Evolutionary conservation across 2,329 filamentous ascomycete genomes (phyloP).

Genomic region (Sphaerostilbella broomeana): DNA sequence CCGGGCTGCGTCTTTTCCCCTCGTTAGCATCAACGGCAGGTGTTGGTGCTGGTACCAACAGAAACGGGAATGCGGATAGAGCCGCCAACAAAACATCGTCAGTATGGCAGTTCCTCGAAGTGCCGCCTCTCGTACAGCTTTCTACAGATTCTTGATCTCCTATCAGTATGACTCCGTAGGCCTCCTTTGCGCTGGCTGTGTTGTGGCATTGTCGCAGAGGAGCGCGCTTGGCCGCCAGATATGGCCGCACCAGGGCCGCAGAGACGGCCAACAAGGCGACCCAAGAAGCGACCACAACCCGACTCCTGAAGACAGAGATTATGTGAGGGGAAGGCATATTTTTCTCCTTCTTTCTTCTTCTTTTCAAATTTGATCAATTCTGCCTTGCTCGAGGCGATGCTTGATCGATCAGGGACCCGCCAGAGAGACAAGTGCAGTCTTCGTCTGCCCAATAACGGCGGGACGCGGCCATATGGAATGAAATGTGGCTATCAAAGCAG

Average conservation of each 20-base stretch:
- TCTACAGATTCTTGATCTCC: not conserved
- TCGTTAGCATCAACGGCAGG: too few relatives aligned
- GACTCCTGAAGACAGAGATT: not conserved
- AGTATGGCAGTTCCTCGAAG: not conserved
- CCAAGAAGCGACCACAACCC: slow-evolving; percentile 1
- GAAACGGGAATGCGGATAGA: slow-evolving; percentile 10
- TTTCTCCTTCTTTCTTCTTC: not conserved
- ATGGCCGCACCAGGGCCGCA: not conserved
- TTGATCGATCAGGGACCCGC: not conserved
- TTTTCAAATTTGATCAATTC: not conserved
- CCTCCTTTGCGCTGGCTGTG: not conserved
- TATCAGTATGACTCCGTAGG: too few relatives aligned
- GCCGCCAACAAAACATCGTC: slow-evolving; percentile 10
- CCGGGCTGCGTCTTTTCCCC: too few relatives aligned
- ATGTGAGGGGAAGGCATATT: slow-evolving; percentile 1
- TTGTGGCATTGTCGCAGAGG: slow-evolving; percentile 3
- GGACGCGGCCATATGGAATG: too few relatives aligned
- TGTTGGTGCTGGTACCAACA: slow-evolving; percentile 11
- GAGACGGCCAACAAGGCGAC: not conserved
- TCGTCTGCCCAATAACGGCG: too few relatives aligned
- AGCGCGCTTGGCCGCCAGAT: slow-evolving; percentile 9
- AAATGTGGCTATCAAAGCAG: not conserved
- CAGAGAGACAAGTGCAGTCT: too few relatives aligned
- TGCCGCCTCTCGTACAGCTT: too few relatives aligned
- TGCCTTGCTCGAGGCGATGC: slow-evolving; percentile 9